Base-by-base conservation (phyloP, 2,329 filamentous ascomycete species). In the Cordyceps farinosa region DNA sequence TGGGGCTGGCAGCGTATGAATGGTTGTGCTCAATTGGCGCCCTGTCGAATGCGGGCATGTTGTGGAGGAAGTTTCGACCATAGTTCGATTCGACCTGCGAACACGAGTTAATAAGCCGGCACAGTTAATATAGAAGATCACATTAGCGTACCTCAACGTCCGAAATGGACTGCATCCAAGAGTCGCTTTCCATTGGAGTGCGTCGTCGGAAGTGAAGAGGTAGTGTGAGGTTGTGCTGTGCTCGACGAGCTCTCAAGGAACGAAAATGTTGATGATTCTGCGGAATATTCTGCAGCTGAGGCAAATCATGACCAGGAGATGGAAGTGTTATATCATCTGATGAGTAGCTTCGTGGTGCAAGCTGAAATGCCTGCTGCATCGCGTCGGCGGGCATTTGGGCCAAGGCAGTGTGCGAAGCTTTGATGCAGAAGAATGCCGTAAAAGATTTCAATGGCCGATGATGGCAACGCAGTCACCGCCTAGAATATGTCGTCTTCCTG, bases 181-280 rank as follows among this genome's bases (percentile, higher is more conserved):
- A 54, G 9, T 68, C 58, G 8, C 66, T 64, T 0, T 60, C 54
- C 67, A 67, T 68, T 44, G 32, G 54, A 8, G 27, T 17, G n/a
- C 45, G 51, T n/a, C 53, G 58, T 29, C 42, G 60, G 29, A 60
- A 34, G 13, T 56, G 44, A 9, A 51, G 38, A 22, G 62, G 61
- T 10, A 64, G 29, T n/a, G 15, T 56, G n/a, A 34, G 13, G n/a
- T 30, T 59, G 22, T 52, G 40, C 15, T 61, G 36, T 10, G 53
- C 52, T 50, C 65, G 56, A 45, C 67, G 66, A 63, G 48, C 68
- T 70, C 69, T 69, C 66, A 61, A 10, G 8, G 57, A 34, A 36
- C 36, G 34, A 36, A 48, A 61, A 8, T 32, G 51, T 10, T 54
- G 56, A 60, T 48, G 55, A n/a, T 22, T 51, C 9, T 44, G 47